A percentile compares a stretch with the other conserved stretches of the same genome.
Conservation (phyloP, 2,329 filamentous ascomycete genomes). For the Claviceps citrina region DNA sequence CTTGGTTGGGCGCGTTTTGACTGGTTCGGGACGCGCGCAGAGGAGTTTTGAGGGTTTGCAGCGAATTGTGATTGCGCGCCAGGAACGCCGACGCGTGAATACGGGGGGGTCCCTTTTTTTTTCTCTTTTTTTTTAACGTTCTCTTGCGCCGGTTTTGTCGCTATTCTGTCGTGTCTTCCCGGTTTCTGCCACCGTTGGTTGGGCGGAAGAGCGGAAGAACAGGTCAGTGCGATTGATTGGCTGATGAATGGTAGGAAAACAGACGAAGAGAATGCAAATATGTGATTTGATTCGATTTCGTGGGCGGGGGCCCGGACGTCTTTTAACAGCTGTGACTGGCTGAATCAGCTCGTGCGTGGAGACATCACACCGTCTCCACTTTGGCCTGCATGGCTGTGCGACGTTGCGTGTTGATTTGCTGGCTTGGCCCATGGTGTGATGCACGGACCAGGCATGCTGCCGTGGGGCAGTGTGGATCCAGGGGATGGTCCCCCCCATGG, state of each 20-base stretch:
- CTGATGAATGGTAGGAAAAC: constrained; percentile 23
- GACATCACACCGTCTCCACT: constrained; percentile 5
- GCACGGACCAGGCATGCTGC: constrained; percentile 12
- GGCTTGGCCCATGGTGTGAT: constrained; percentile 12
- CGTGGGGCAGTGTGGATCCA: no score
- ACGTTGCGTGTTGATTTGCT: constrained; percentile 17
- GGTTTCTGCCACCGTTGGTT: constrained; percentile 15
- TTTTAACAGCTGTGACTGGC: constrained; percentile 35
- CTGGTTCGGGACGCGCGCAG: constrained; percentile 7
- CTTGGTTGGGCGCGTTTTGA: constrained; percentile 1
- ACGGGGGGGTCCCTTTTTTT: no score
- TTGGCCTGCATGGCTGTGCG: constrained; percentile 12
- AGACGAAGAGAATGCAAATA: constrained; percentile 30
- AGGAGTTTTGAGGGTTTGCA: constrained; percentile 4
- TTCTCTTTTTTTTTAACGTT: constrained; percentile 8
- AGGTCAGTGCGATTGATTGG: constrained; percentile 29
- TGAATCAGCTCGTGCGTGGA: constrained; percentile 30
- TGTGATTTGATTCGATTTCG: constrained; percentile 31
- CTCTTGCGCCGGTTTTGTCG: constrained; percentile 7
- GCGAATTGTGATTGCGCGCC: constrained; percentile 12
- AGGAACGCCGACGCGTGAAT: constrained; percentile 3
- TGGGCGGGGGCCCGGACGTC: constrained; percentile 25
- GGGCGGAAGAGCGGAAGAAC: constrained; percentile 19
- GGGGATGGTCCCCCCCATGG: no score
- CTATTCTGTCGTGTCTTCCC: not conserved